These are phyloP conservation scores for Hypoxylon cercidicola DNA, from an alignment of 495 filamentous ascomycete genomes.

Conservation along the genomic window DNA sequence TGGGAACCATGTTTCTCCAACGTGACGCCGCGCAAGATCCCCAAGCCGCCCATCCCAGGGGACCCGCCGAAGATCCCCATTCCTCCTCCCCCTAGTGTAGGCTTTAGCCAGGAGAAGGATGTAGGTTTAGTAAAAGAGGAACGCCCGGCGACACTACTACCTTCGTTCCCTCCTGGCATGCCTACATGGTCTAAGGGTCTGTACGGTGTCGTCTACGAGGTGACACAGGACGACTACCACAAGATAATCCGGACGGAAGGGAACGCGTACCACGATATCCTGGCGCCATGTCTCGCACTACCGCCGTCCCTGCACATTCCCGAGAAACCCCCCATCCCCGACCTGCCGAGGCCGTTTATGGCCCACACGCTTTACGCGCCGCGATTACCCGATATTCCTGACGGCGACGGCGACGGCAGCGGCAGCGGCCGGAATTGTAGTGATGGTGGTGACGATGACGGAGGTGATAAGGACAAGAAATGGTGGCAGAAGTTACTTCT, in stretches of 20 bases:
- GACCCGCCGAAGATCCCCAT: slow-evolving; percentile 44
- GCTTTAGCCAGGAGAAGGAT: neutral
- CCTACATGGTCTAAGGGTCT: slow-evolving; percentile 78
- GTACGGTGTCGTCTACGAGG: slow-evolving; percentile 94
- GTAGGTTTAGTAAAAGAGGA: slow-evolving; percentile 43
- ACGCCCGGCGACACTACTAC: slow-evolving; percentile 24
- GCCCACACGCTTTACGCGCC: slow-evolving; percentile 59
- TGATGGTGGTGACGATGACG: slow-evolving; percentile 21
- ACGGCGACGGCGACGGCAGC: slow-evolving; percentile 8
- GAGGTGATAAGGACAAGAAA: slow-evolving; percentile 31
- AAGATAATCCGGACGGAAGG: slow-evolving; percentile 92
- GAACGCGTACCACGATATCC: slow-evolving; percentile 79
- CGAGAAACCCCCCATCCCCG: slow-evolving; percentile 53
- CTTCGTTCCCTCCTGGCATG: slow-evolving; percentile 50
- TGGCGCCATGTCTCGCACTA: slow-evolving; percentile 78
- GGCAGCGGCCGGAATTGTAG: slow-evolving; percentile 17
- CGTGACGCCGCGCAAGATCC: slow-evolving; percentile 66
- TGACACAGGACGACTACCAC: slow-evolving; percentile 81
- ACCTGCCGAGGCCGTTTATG: slow-evolving; percentile 55
- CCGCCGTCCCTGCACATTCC: slow-evolving; percentile 56
- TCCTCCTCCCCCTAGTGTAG: slow-evolving; percentile 44
- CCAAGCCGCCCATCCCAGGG: slow-evolving; percentile 39
- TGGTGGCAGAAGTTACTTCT: slow-evolving; percentile 46
- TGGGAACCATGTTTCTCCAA: slow-evolving; percentile 93
- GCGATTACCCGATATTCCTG: slow-evolving; percentile 43